phyloP scores from a whole-genome alignment of 2,329 filamentous ascomycete genomes.

The Emydomyces testavorans region DNA sequence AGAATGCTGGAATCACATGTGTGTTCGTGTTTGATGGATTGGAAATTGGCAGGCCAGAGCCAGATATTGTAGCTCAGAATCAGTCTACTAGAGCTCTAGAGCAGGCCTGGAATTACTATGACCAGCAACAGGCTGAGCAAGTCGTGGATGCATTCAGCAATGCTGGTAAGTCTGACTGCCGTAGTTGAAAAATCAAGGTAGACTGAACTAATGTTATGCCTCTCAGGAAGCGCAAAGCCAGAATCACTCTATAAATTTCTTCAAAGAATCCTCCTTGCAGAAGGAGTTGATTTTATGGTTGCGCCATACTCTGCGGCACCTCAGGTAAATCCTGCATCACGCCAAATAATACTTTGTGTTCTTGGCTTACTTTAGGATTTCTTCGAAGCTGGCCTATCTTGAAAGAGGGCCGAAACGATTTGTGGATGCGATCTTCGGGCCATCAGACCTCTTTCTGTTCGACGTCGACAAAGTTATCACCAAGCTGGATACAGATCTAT shows the following conservation, averaged over 20 bases:
- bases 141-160: constrained; percentile 81
- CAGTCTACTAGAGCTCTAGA: constrained; percentile 58
- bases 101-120: constrained; percentile 78
- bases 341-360: not conserved
- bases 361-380: constrained; percentile 10
- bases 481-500: constrained; percentile 43
- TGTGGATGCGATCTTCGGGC: constrained; percentile 65
- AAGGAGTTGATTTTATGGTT: constrained; percentile 63
- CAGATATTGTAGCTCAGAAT: constrained; percentile 47
- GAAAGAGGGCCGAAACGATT: constrained; percentile 58
- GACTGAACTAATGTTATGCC: no score
- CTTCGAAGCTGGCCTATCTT: constrained; percentile 55
- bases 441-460: constrained; percentile 75
- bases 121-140: constrained; percentile 62
- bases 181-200: no score
- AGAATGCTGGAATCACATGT: constrained; percentile 57
- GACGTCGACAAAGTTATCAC: constrained; percentile 66
- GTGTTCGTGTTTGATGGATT: constrained; percentile 90
- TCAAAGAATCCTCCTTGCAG: constrained; percentile 58
- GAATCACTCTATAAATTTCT: constrained; percentile 66
- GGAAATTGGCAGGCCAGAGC: constrained; percentile 63
- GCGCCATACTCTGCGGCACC: constrained; percentile 80
- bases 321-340: constrained; percentile 50
- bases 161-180: constrained; percentile 57
- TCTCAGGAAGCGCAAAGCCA: constrained; percentile 55